Evolutionary conservation across 768 basidiomycete species (phyloP).

Genomic region (Russula olivacea): DNA sequence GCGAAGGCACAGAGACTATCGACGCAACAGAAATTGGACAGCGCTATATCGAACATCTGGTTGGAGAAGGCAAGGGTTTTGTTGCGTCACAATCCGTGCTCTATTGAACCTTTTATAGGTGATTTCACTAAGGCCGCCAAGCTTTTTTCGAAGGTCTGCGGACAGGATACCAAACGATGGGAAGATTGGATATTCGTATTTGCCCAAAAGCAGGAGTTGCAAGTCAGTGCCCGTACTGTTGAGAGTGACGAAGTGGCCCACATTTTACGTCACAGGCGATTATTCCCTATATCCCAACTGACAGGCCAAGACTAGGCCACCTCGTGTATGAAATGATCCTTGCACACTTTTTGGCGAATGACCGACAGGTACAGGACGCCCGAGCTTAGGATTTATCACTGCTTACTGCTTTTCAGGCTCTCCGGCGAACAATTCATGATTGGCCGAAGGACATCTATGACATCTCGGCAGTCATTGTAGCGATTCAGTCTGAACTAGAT

Average conservation of each 20-base stretch:
- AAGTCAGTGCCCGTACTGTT: constrained; percentile 42
- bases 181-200: constrained; percentile 94
- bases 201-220: constrained; percentile 70
- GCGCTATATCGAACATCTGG: constrained; percentile 81
- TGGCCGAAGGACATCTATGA: constrained; percentile 95
- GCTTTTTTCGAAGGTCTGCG: constrained; percentile 81
- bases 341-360: constrained; percentile 74
- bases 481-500: constrained; percentile 78
- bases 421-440: constrained; percentile 70
- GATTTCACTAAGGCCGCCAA: constrained; percentile 75
- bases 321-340: constrained; percentile 95
- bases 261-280: constrained; percentile 50
- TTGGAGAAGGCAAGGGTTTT: constrained; percentile 57
- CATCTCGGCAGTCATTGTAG: constrained; percentile 79
- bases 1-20: constrained; percentile 36
- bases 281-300: constrained; percentile 84
- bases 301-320: constrained; percentile 70
- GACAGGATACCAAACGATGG: constrained; percentile 76
- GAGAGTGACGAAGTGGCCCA: not conserved
- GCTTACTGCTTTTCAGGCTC: constrained; percentile 41
- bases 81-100: not conserved
- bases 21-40: constrained; percentile 70
- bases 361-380: constrained; percentile 50
- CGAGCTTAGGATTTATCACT: not conserved
- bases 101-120: constrained; percentile 33